Percentiles rank a stretch among this genome's conserved stretches.
These are phyloP conservation scores for Rhizopus stolonifer DNA, from an alignment of 371 early-diverging fungal genomes.

Conservation along the genomic window DNA sequence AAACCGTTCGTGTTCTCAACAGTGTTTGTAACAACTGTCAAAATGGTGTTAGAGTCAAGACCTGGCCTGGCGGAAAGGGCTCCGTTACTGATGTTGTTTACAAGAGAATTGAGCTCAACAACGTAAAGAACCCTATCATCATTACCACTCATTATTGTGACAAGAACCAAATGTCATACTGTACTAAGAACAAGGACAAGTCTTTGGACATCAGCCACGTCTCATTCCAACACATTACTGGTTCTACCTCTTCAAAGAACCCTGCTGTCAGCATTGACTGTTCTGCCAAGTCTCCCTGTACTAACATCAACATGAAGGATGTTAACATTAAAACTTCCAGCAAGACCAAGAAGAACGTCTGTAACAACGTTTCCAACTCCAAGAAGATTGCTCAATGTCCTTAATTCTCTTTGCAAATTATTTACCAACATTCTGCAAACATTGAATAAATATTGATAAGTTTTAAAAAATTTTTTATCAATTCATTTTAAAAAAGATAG, in stretches of 20 bases:
- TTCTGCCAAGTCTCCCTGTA: conserved; percentile 27
- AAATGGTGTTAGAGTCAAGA: conserved; percentile 42
- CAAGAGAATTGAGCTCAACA: conserved; percentile 17
- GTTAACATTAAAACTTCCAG: conserved; percentile 14
- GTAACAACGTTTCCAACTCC: conserved; percentile 14
- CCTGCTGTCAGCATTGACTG: conserved; percentile 33
- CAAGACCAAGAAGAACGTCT: conserved; percentile 22
- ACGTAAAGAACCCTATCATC: conserved; percentile 29
- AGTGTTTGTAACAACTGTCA: conserved; percentile 34
- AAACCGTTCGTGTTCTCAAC: conserved; percentile 20
- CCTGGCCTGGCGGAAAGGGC: conserved; percentile 38
- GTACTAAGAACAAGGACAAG: conserved; percentile 15
- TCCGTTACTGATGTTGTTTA: conserved; percentile 26
- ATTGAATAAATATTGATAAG: no score
- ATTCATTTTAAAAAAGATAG: no score
- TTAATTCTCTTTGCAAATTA: no score
- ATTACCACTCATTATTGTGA: conserved; percentile 42
- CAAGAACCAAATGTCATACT: conserved; percentile 27
- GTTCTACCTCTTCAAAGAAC: conserved; percentile 12
- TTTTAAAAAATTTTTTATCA: no score
- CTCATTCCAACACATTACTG: conserved; percentile 23
- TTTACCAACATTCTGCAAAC: no score
- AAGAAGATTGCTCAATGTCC: conserved; percentile 8
- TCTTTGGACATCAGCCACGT: conserved; percentile 31
- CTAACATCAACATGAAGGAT: conserved; percentile 18